Conservation (phyloP, 2,329 filamentous ascomycete species). For the Alternaria gansuensis region DNA sequence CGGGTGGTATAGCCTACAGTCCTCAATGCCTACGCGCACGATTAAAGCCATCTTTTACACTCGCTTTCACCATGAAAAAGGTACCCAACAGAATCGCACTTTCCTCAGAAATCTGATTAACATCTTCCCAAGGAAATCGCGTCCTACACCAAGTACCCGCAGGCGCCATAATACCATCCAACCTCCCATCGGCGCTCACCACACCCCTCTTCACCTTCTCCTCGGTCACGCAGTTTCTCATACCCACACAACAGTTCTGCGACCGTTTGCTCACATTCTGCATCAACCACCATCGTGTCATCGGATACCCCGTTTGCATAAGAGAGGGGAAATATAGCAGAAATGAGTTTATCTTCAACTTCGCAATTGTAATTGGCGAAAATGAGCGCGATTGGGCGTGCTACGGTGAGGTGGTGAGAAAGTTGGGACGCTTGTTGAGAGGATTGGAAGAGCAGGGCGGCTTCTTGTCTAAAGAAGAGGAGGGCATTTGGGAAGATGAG, state of each 20-base stretch:
- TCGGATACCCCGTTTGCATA: slow-evolving; percentile 91
- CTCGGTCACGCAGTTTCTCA: slow-evolving; percentile 88
- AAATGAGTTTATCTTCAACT: slow-evolving; percentile 99
- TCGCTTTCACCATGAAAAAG: slow-evolving; percentile 68
- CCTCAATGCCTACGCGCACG: slow-evolving; percentile 50
- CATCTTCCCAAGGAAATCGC: slow-evolving; percentile 62
- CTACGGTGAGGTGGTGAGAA: slow-evolving; percentile 84
- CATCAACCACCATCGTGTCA: slow-evolving; percentile 78
- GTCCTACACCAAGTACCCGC: slow-evolving; percentile 72
- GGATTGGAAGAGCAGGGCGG: slow-evolving; percentile 91
- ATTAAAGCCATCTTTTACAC: slow-evolving; percentile 73
- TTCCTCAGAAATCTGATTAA: slow-evolving; percentile 8
- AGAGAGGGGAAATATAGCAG: slow-evolving; percentile 79
- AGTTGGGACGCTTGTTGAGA: slow-evolving; percentile 84
- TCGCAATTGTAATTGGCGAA: slow-evolving; percentile 81
- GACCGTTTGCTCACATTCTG: slow-evolving; percentile 85
- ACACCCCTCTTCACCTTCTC: slow-evolving; percentile 83
- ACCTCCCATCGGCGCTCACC: slow-evolving; percentile 57
- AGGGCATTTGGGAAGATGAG: slow-evolving; percentile 46
- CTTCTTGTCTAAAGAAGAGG: slow-evolving; percentile 74
- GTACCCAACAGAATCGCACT: slow-evolving; percentile 25
- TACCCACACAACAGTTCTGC: slow-evolving; percentile 93
- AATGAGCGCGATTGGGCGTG: slow-evolving; percentile 73
- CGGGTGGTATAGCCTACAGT: not conserved
- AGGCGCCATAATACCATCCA: slow-evolving; percentile 61